Evolutionary conservation across 2,329 filamentous ascomycete species (phyloP).

Genomic region (Exophiala spinifera): DNA sequence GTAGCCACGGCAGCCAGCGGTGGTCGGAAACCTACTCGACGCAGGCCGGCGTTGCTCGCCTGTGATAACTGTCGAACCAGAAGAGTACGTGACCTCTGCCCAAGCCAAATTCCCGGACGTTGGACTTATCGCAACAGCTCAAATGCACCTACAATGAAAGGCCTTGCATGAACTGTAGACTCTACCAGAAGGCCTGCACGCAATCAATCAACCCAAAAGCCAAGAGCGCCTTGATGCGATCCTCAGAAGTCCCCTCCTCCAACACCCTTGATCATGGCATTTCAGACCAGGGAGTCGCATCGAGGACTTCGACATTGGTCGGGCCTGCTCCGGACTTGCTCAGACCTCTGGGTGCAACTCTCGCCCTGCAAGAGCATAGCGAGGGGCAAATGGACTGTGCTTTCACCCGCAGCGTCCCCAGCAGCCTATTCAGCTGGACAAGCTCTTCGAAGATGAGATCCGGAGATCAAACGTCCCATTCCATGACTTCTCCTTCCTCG

Average conservation of each 20-base stretch:
- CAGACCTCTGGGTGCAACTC: no score
- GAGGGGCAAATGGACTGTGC: no score
- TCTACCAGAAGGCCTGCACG: constrained; percentile 3
- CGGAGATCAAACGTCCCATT: not conserved
- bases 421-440: not conserved
- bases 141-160: constrained; percentile 5
- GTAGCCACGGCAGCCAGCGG: no score
- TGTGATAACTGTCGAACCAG: constrained; percentile 3
- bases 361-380: no score
- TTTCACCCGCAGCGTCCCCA: no score
- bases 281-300: no score
- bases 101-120: not conserved
- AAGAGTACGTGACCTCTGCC: not conserved
- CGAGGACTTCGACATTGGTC: no score
- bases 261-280: no score
- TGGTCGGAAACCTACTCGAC: not conserved
- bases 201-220: no score
- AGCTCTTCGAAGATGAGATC: not conserved
- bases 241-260: no score
- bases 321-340: no score
- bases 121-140: not conserved
- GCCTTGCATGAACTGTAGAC: constrained; percentile 2
- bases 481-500: constrained; percentile 3
- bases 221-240: no score
- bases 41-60: not conserved